These are phyloP conservation scores for Phlebopus sp. DNA, from an alignment of 1,284 basidiomycete genomes.

Conservation along the genomic window DNA sequence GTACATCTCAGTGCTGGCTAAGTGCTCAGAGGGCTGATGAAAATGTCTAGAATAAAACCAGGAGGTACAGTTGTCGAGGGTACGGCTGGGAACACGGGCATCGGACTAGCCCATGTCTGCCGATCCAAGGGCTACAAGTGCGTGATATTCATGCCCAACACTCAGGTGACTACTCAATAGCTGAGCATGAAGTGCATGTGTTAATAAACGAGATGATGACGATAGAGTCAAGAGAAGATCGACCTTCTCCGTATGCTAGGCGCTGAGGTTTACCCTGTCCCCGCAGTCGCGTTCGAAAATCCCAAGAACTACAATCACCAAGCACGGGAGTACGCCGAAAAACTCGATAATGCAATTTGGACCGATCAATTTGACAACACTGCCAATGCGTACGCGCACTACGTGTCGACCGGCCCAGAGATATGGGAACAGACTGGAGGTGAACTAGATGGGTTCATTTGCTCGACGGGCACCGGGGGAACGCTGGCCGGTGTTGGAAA, in stretches of 20 bases:
- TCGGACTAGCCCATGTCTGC: constrained; percentile 94
- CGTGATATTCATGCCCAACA: constrained; percentile 99
- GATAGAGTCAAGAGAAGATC: constrained; percentile 94
- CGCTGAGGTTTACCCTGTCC: constrained; percentile 93
- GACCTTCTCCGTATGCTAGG: constrained; percentile 96
- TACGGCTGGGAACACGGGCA: constrained; percentile 98
- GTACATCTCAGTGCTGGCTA: constrained; percentile 24
- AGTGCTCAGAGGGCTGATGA: not conserved
- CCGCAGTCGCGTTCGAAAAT: constrained; percentile 95
- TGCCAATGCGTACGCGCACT: constrained; percentile 88
- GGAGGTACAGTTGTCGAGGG: constrained; percentile 98
- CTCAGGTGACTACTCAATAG: constrained; percentile 56
- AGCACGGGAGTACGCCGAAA: constrained; percentile 83
- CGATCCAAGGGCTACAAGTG: constrained; percentile 92
- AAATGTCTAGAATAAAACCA: constrained; percentile 64
- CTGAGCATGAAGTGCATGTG: not conserved
- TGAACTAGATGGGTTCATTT: constrained; percentile 86
- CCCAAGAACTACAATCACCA: constrained; percentile 99
- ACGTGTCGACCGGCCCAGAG: constrained; percentile 91
- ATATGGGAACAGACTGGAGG: constrained; percentile 92
- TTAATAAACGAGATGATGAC: not conserved
- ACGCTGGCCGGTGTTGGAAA: constrained; percentile 90
- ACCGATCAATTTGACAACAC: constrained; percentile 99
- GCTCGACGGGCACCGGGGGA: constrained; percentile 94
- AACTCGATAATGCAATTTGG: constrained; percentile 92